These are phyloP conservation scores for Venturia carpophila DNA, from an alignment of 2,329 filamentous ascomycete species.

Conservation along the genomic window DNA sequence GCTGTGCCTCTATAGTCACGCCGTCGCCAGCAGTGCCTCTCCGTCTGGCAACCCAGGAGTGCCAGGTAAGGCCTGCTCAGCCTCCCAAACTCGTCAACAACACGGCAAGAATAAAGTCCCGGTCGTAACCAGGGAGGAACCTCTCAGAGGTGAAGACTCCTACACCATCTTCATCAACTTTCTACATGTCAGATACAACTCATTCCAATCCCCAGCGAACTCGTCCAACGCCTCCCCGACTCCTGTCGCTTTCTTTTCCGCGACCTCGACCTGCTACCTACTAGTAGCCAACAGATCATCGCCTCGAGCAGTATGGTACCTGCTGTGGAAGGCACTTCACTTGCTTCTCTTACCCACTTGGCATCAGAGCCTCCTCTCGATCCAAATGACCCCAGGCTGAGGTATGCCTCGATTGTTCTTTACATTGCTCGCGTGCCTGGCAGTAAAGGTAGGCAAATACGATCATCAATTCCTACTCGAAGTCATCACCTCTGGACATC, in stretches of 20 bases:
- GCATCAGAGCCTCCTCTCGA: slow-evolving; percentile 81
- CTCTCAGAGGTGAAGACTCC: background rate
- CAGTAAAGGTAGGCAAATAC: slow-evolving; percentile 59
- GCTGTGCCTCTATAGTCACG: too few relatives aligned
- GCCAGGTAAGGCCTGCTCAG: background rate
- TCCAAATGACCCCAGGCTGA: slow-evolving; percentile 54
- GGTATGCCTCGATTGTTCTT: slow-evolving; percentile 49
- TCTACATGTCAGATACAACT: background rate
- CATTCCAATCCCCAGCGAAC: background rate
- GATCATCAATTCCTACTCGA: slow-evolving; percentile 14
- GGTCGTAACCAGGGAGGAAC: background rate
- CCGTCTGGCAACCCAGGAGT: too few relatives aligned
- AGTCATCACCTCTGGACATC: background rate
- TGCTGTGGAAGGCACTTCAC: slow-evolving; percentile 69
- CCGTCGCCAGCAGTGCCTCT: too few relatives aligned
- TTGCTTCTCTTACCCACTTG: slow-evolving; percentile 69
- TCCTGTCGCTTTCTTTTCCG: background rate
- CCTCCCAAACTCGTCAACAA: slow-evolving; percentile 5
- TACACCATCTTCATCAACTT: background rate
- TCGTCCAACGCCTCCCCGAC: background rate
- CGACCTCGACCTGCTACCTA: background rate
- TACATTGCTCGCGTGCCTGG: slow-evolving; percentile 94
- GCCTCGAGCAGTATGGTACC: background rate
- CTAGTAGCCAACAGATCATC: background rate
- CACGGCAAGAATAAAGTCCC: background rate